Conservation (phyloP, 2,329 filamentous ascomycete genomes). For the Tolypocladium capitatum region DNA sequence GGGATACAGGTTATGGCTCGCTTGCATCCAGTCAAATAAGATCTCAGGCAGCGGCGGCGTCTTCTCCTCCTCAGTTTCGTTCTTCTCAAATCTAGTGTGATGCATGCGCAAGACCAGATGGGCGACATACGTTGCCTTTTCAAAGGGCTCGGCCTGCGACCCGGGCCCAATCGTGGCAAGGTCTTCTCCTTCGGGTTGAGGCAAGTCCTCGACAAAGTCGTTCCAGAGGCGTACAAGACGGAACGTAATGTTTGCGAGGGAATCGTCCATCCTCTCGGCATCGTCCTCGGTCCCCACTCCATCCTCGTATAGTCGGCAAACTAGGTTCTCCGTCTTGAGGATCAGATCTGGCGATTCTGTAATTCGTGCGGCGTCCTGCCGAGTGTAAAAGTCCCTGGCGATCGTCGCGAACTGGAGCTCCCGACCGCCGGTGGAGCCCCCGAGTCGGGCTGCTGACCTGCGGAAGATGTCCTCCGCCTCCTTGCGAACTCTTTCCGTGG, state of each 20-base stretch:
- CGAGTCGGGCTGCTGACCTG: constrained; percentile 34
- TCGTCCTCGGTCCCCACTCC: constrained; percentile 44
- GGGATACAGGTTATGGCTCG: constrained; percentile 59
- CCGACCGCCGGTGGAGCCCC: constrained; percentile 28
- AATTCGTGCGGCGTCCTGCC: constrained; percentile 44
- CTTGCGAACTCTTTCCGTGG: constrained; percentile 35
- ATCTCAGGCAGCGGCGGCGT: constrained; percentile 56
- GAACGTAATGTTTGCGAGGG: constrained; percentile 38
- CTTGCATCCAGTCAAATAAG: constrained; percentile 71
- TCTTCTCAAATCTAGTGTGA: constrained; percentile 42
- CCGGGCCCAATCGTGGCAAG: constrained; percentile 52
- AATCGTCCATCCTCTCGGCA: constrained; percentile 40
- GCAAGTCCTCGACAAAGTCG: constrained; percentile 34
- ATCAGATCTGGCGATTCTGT: constrained; percentile 61
- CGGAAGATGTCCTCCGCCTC: constrained; percentile 45
- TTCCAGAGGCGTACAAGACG: constrained; percentile 44
- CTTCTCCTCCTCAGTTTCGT: constrained; percentile 23
- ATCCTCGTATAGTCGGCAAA: constrained; percentile 52
- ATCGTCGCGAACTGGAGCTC: constrained; percentile 56
- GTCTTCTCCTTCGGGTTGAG: constrained; percentile 37
- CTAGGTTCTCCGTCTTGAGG: constrained; percentile 58
- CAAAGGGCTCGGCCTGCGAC: constrained; percentile 45
- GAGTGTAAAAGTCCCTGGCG: constrained; percentile 53
- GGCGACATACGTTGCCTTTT: constrained; percentile 69
- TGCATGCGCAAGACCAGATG: constrained; percentile 67